Base-by-base conservation (phyloP, 2,329 filamentous ascomycete species). In the Phialophora macrospora region DNA sequence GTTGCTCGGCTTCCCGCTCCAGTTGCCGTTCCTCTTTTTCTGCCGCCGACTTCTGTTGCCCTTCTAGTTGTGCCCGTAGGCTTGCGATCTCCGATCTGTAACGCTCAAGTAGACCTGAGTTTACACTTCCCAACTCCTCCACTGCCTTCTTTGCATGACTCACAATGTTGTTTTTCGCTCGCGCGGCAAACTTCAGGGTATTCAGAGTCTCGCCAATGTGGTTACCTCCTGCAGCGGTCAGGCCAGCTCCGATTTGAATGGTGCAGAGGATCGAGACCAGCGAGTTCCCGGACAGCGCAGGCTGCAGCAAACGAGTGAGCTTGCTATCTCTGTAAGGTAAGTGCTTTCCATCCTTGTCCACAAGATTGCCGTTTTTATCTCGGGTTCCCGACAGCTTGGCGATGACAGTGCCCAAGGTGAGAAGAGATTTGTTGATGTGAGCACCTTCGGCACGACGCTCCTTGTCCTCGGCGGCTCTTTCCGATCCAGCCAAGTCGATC, bases 241-340 rank as follows among this genome's bases (percentile, higher is more conserved):
- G 89, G 12, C 87, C 85, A 1, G 90, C 84, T n/a, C 92, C 92
- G 54, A 96, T 90, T 75, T 97, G 91, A 62, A 99, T 95, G 0
- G 95, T 99, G 76, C 95, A 99, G 22, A 99, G 87, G 75, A 99
- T 99, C 74, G 94, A 98, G 74, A 99, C 93, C 14, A 99, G 85
- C 2, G 95, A 97, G 76, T 94, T 91, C 57, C 95, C 95, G 0
- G 94, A 96, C 46, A 99, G 81, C 2, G 95, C 95, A 48, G 92
- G 92, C 79, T 99, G 95, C 44, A 99, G 83, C 67, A 99, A 82
- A 73, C 95, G 86, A 11, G 95, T 99, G 72, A 99, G 87, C 78
- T 99, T 99, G 84, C 93, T 98, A 80, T 99, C 95, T 76, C 95
- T 87, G 78, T 98, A 99, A 2, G 95, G 95, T 69, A 99, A 79